These are phyloP conservation scores for Trypanosoma lewisi DNA, from an alignment of 208 protist species.

Conservation along the genomic window DNA sequence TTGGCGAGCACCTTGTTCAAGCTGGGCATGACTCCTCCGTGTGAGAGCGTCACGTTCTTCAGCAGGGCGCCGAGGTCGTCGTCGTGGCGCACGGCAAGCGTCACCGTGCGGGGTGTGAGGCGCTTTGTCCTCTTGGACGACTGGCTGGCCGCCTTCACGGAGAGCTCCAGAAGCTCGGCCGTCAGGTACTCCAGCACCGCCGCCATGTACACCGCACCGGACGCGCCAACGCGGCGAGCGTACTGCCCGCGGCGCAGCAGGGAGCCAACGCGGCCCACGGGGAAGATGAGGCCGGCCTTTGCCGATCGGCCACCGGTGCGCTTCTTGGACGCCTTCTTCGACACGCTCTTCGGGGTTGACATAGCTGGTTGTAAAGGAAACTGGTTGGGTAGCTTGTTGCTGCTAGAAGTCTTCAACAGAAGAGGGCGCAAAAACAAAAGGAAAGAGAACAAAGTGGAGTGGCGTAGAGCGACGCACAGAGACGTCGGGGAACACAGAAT, in stretches of 20 bases:
- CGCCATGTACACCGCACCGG: slow-evolving; percentile 98
- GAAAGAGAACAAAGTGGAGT: too few species aligned
- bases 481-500: too few species aligned
- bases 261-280: slow-evolving; percentile 97
- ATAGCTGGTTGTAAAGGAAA: slow-evolving; percentile 24
- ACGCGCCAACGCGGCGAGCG: slow-evolving; percentile 95
- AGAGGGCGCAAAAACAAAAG: too few species aligned
- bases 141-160: slow-evolving; percentile 75
- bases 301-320: slow-evolving; percentile 80
- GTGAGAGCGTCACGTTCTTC: slow-evolving; percentile 74
- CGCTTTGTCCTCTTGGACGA: slow-evolving; percentile 64
- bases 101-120: slow-evolving; percentile 72
- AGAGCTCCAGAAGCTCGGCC: slow-evolving; percentile 82
- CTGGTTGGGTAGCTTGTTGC: too few species aligned
- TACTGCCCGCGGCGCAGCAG: slow-evolving; percentile 96
- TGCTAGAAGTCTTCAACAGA: too few species aligned
- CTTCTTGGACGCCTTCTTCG: slow-evolving; percentile 81
- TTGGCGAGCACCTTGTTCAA: slow-evolving; percentile 74
- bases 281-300: slow-evolving; percentile 98
- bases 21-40: slow-evolving; percentile 79
- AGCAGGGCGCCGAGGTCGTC: slow-evolving; percentile 65
- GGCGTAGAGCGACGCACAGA: too few species aligned
- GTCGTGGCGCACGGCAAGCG: slow-evolving; percentile 77
- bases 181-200: slow-evolving; percentile 98
- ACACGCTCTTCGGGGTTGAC: slow-evolving; percentile 56